Base-by-base conservation (phyloP, 2,329 filamentous ascomycete genomes). In the Paracorniculantispora psalliotae region DNA sequence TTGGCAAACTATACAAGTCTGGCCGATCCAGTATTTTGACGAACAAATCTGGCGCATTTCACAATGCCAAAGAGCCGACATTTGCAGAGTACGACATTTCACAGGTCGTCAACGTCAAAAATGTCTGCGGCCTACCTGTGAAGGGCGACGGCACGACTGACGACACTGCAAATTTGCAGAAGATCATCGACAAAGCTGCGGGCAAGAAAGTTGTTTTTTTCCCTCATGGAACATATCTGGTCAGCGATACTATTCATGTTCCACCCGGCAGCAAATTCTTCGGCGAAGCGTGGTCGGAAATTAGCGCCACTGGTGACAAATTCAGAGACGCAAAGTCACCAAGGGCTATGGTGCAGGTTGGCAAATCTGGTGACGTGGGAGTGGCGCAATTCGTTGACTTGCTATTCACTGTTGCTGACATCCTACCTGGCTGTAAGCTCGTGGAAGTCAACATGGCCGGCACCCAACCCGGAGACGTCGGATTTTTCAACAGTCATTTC, bases 171-270 rank as follows among this genome's bases (percentile, higher is more conserved):
- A 64, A 60, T 26, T 46, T 63, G 7, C 61, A 64, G 26, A 44
- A 51, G 19, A 64, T 64, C 33, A 64, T 64, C 39, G 61, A 61
- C 47, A 46, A 50, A 13, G 62, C 61, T 8, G 62, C 62, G 19
- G 66, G 63, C 30, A 71, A 71, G 66, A 75, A 75, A 56, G 67
- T 78, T 51, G 63, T 73, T 2, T 79, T 71, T 63, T 74, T 79
- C 62, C 76, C 76, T 2, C 70, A 74, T 12, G 77, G 78, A 25
- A 78, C 79, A 9, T 73, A 74, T 8, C 75, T 85, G 21, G 73
- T 82, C 13, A 83, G 82, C 25, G 81, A 84, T 65, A 75, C 77
- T 3, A 80, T 79, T 71, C 74, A 79, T n/a, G 71, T 74, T 3
- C 77, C 61, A 4, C 57, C 61, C 17, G 61, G 60, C 48, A 61